phyloP scores from a whole-genome alignment of 2,329 filamentous ascomycete genomes.

The Xylaria sp. region DNA sequence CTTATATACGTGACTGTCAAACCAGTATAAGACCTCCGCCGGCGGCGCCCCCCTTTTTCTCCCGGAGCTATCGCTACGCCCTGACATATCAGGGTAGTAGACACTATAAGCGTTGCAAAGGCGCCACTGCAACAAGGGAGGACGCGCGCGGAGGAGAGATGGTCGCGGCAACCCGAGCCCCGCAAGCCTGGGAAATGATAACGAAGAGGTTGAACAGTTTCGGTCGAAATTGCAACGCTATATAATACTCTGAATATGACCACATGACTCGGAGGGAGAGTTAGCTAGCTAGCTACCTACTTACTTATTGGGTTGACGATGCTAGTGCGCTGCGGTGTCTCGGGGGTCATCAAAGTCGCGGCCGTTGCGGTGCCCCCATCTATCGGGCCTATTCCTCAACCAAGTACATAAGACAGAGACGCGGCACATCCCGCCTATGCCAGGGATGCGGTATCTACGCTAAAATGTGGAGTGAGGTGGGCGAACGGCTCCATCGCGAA shows the following conservation, averaged over 20 bases:
- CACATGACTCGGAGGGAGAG: slow-evolving; percentile 1
- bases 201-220: neutral
- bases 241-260: neutral
- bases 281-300: neutral
- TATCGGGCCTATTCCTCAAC: slow-evolving; percentile 18
- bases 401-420: slow-evolving; percentile 2
- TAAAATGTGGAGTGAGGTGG: neutral
- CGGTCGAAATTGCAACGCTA: neutral
- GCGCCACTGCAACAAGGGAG: neutral
- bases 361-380: neutral
- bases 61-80: neutral
- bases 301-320: neutral
- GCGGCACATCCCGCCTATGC: slow-evolving; percentile 1
- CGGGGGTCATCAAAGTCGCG: neutral
- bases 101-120: neutral
- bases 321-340: neutral
- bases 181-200: neutral
- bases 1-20: neutral
- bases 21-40: neutral
- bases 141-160: neutral
- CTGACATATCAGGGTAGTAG: neutral
- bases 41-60: neutral
- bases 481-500: neutral
- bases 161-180: neutral
- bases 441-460: neutral